A percentile compares a stretch with the other conserved stretches of the same genome.
phyloP scores from a whole-genome alignment of 192 early-diverging fungal species.

The Backusella luteola region DNA sequence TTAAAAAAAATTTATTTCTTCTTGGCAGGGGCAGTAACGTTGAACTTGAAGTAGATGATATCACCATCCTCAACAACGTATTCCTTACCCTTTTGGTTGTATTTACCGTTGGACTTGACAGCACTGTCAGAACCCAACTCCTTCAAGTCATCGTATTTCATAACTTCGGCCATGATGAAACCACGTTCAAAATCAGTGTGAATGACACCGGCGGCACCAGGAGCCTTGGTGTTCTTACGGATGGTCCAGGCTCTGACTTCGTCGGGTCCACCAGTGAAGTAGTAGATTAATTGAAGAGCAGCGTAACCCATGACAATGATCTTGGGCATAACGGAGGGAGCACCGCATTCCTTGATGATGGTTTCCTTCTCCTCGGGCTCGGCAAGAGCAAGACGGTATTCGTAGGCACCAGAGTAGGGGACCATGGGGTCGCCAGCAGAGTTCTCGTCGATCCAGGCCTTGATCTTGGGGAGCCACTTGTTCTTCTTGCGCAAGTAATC shows the following conservation, averaged over 20 bases:
- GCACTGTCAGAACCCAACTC: slow-evolving; percentile 81
- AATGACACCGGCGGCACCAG: slow-evolving; percentile 92
- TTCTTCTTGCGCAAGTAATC: slow-evolving; percentile 96
- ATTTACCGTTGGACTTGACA: slow-evolving; percentile 92
- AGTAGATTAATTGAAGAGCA: slow-evolving; percentile 87
- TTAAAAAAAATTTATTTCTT: slow-evolving; percentile 16
- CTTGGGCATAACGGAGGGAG: slow-evolving; percentile 78
- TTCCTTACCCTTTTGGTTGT: slow-evolving; percentile 88
- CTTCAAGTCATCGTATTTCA: slow-evolving; percentile 85
- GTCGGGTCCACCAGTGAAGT: slow-evolving; percentile 88
- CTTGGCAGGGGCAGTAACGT: slow-evolving; percentile 30
- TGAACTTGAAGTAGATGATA: slow-evolving; percentile 73
- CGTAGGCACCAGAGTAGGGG: slow-evolving; percentile 86
- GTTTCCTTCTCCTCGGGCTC: slow-evolving; percentile 55
- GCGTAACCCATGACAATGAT: slow-evolving; percentile 92
- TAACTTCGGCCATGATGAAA: slow-evolving; percentile 94
- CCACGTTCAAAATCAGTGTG: slow-evolving; percentile 83
- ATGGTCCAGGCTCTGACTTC: slow-evolving; percentile 96
- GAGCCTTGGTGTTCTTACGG: slow-evolving; percentile 46
- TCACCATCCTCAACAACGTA: slow-evolving; percentile 93
- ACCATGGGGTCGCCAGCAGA: slow-evolving; percentile 89
- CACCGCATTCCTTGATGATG: slow-evolving; percentile 64
- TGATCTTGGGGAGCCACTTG: slow-evolving; percentile 76
- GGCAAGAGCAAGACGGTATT: slow-evolving; percentile 44
- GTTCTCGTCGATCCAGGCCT: slow-evolving; percentile 90